Percentiles rank a stretch among this genome's conserved stretches.
These are phyloP conservation scores for Dryas alaskensis DNA, from an alignment of 306 rosid genomes.

Conservation along the genomic window DNA sequence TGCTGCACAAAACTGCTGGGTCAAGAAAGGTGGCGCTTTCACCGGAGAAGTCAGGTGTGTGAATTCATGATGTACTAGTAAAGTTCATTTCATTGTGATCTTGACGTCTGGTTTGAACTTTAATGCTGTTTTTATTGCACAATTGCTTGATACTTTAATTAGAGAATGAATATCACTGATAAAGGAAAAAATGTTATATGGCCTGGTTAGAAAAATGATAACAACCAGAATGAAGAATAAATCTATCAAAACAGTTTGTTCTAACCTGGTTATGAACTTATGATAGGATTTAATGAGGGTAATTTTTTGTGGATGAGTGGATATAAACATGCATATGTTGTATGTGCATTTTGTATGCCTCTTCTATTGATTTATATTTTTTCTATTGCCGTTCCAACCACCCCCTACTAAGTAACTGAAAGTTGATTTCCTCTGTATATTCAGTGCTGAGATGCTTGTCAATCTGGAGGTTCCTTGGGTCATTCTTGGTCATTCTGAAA, in stretches of 20 bases:
- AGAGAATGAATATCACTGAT: neutral
- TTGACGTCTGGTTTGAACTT: neutral
- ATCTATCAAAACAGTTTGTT: neutral
- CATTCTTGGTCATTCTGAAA: constrained; percentile 77
- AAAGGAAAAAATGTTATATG: neutral
- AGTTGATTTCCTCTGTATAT: constrained; percentile 4
- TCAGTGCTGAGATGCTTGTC: constrained; percentile 81
- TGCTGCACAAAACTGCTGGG: constrained; percentile 81
- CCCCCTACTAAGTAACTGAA: neutral
- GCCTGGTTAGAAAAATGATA: neutral
- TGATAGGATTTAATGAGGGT: neutral
- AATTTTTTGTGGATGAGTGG: neutral
- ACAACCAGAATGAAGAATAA: neutral
- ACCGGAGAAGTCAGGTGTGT: constrained; percentile 83
- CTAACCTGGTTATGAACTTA: neutral
- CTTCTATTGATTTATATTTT: neutral
- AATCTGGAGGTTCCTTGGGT: constrained; percentile 77
- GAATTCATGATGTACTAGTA: neutral
- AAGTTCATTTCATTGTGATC: neutral
- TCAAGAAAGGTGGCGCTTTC: constrained; percentile 84
- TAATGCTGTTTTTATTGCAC: neutral
- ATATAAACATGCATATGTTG: neutral
- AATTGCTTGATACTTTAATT: neutral
- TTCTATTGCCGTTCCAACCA: no score
- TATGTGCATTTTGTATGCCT: neutral